Evolutionary conservation across 2,329 filamentous ascomycete species (phyloP).

Genomic region (Aspergillus sp.): DNA sequence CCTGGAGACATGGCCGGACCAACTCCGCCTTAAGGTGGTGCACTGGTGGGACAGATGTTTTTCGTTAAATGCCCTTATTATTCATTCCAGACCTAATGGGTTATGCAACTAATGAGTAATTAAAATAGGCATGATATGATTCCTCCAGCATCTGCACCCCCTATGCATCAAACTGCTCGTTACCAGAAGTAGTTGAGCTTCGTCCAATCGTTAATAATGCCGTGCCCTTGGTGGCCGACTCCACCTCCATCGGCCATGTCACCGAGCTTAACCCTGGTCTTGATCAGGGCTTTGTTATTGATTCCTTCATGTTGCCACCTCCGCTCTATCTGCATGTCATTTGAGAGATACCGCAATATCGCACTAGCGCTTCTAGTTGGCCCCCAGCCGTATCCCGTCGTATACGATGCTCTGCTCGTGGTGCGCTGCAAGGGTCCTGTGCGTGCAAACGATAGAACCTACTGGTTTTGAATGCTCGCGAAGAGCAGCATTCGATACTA

Average conservation of each 20-base stretch:
- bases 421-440: background rate
- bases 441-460: background rate
- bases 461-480: background rate
- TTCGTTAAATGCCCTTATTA: background rate
- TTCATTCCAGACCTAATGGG: background rate
- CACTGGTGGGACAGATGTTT: background rate
- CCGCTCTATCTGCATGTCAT: background rate
- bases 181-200: background rate
- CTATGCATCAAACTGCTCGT: background rate
- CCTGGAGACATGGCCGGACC: background rate
- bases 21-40: background rate
- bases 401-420: background rate
- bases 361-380: background rate
- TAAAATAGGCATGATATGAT: background rate
- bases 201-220: background rate
- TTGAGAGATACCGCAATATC: background rate
- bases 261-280: background rate
- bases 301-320: background rate
- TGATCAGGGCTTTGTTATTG: background rate
- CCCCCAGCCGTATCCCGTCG: too few relatives aligned
- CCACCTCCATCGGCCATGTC: constrained; percentile 4
- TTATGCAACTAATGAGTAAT: background rate
- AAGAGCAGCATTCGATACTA: background rate
- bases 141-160: background rate
- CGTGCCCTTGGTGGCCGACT: background rate